A percentile compares a stretch with the other conserved stretches of the same genome.
phyloP scores from a whole-genome alignment of 768 basidiomycete genomes.

The Tylopilus vinaceipallidus region DNA sequence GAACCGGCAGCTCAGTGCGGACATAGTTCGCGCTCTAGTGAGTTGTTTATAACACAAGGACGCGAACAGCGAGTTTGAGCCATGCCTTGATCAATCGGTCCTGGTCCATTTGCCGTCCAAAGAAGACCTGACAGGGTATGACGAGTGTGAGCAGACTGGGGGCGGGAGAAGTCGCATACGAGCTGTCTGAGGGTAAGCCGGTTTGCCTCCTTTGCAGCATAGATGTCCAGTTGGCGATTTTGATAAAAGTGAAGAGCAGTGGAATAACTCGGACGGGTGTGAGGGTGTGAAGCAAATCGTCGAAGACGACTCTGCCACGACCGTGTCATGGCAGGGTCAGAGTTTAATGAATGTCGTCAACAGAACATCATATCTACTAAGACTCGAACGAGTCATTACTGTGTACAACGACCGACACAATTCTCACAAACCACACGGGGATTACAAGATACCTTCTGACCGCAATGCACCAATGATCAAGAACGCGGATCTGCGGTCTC shows the following conservation, averaged over 20 bases:
- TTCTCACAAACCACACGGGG: neutral
- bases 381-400: too few relatives aligned
- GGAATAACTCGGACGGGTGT: slow-evolving; percentile 28
- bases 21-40: slow-evolving; percentile 86
- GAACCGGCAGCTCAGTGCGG: slow-evolving; percentile 82
- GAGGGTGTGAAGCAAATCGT: neutral
- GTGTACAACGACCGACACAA: neutral
- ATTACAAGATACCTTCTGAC: slow-evolving; percentile 64
- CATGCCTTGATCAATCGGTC: slow-evolving; percentile 74
- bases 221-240: slow-evolving; percentile 77
- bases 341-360: neutral
- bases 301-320: slow-evolving; percentile 18
- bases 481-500: slow-evolving; percentile 77
- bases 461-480: slow-evolving; percentile 74
- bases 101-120: slow-evolving; percentile 78
- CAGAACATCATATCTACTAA: too few relatives aligned
- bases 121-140: slow-evolving; percentile 60
- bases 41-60: neutral
- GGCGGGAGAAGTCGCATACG: slow-evolving; percentile 39
- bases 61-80: neutral
- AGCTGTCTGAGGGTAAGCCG: slow-evolving; percentile 76
- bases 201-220: slow-evolving; percentile 72
- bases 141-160: neutral
- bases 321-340: slow-evolving; percentile 20
- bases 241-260: slow-evolving; percentile 71